These are phyloP conservation scores for Candida germanica DNA, from an alignment of 805 yeast species.

Conservation along the genomic window DNA sequence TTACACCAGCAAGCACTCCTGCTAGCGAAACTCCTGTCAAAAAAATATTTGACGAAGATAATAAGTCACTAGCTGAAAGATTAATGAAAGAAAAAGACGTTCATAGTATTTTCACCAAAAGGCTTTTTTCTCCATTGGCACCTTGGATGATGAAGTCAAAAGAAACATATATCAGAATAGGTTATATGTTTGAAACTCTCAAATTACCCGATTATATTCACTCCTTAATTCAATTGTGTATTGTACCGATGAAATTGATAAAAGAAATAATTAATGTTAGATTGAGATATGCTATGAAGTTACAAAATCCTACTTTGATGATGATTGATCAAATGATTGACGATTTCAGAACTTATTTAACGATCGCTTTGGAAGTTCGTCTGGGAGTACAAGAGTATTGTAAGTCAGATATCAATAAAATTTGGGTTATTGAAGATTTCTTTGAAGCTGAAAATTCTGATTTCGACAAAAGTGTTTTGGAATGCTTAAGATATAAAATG, in stretches of 20 bases:
- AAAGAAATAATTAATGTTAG: conserved; percentile 76
- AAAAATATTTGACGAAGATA: conserved; percentile 53
- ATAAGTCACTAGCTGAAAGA: conserved; percentile 73
- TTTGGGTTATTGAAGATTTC: conserved; percentile 69
- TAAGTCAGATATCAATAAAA: conserved; percentile 49
- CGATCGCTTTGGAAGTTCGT: conserved; percentile 71
- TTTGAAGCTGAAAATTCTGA: conserved; percentile 52
- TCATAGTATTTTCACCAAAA: conserved; percentile 63
- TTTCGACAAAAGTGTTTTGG: conserved; percentile 64
- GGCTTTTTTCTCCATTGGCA: conserved; percentile 64
- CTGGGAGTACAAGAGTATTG: conserved; percentile 60
- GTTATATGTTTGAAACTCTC: conserved; percentile 58
- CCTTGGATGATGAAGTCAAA: conserved; percentile 85
- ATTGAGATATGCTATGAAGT: conserved; percentile 69
- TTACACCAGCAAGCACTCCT: conserved; percentile 16
- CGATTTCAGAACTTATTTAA: conserved; percentile 75
- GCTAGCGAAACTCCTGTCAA: conserved; percentile 16
- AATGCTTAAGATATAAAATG: conserved; percentile 71
- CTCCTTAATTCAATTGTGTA: conserved; percentile 59
- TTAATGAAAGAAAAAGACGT: conserved; percentile 78
- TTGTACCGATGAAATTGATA: conserved; percentile 76
- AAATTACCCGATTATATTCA: conserved; percentile 74
- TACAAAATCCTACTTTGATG: conserved; percentile 87
- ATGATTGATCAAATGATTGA: conserved; percentile 92
- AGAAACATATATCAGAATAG: conserved; percentile 60